A percentile compares a stretch with the other conserved stretches of the same genome.
phyloP scores from a whole-genome alignment of 176 grass and related monocot genomes.

The Stipa capillata region DNA sequence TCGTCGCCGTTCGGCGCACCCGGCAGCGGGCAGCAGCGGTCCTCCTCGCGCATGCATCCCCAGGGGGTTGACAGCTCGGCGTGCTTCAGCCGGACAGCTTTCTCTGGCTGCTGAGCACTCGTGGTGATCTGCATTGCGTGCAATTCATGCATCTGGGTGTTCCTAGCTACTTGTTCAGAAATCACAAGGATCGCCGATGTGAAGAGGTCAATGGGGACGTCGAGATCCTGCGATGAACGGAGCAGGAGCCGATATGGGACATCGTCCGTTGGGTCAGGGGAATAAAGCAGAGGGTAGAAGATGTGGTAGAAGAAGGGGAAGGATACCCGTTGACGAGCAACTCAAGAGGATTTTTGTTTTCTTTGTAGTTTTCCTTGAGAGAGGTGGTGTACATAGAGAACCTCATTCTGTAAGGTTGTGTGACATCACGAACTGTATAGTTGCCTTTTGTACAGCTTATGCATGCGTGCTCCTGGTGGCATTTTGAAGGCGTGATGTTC shows the following conservation, averaged over 20 bases:
- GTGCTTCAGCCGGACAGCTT: constrained; percentile 23
- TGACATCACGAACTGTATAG: background rate
- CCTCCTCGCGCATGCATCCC: background rate
- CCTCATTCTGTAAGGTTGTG: background rate
- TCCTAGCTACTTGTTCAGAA: background rate
- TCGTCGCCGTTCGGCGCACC: background rate
- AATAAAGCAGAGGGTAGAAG: background rate
- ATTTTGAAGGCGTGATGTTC: background rate
- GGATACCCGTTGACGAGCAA: background rate
- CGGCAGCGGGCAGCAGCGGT: background rate
- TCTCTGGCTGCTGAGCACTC: background rate
- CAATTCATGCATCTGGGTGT: background rate
- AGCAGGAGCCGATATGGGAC: too few relatives aligned
- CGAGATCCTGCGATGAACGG: background rate
- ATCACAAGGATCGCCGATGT: background rate
- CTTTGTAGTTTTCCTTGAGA: background rate
- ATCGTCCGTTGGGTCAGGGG: background rate
- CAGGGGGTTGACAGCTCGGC: constrained; percentile 12
- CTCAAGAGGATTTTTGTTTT: background rate
- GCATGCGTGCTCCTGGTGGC: background rate
- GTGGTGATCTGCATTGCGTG: background rate
- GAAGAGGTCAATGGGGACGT: background rate
- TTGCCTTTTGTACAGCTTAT: background rate
- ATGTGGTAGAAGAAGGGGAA: too few relatives aligned
- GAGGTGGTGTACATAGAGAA: background rate